phyloP scores from a whole-genome alignment of 2,329 filamentous ascomycete species.

The Fusarium sp. region DNA sequence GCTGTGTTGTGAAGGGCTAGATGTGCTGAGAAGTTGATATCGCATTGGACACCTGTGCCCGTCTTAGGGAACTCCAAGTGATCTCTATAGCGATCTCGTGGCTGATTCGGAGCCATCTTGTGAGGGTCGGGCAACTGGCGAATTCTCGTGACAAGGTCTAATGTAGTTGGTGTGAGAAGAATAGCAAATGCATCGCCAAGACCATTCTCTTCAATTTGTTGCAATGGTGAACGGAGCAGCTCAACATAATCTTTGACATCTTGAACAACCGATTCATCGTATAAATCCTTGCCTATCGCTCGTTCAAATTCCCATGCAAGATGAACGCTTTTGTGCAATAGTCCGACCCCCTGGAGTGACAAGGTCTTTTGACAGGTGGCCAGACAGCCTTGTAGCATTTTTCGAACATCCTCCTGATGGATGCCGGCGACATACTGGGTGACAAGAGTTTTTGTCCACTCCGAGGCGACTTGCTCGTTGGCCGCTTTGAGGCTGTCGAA shows the following conservation, averaged over 20 bases:
- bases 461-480: conserved; percentile 7
- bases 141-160: conserved; percentile 57
- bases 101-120: conserved; percentile 63
- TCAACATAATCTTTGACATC: conserved; percentile 63
- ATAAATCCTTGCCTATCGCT: conserved; percentile 63
- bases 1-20: conserved; percentile 86
- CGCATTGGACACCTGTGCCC: conserved; percentile 85
- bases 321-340: conserved; percentile 67
- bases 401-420: conserved; percentile 59
- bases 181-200: conserved; percentile 50
- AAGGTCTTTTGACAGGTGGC: conserved; percentile 25
- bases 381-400: conserved; percentile 51
- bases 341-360: conserved; percentile 58
- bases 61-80: conserved; percentile 81
- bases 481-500: conserved; percentile 32
- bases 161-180: conserved; percentile 52
- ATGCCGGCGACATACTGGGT: conserved; percentile 67
- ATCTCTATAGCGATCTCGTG: conserved; percentile 67
- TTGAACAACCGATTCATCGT: conserved; percentile 53
- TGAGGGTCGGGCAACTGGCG: conserved; percentile 62
- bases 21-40: conserved; percentile 91
- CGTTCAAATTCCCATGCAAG: conserved; percentile 68
- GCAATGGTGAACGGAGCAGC: conserved; percentile 59
- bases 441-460: conserved; percentile 47
- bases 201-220: conserved; percentile 4